Percentiles rank a stretch among this genome's conserved stretches.
Conservation (phyloP, 352 stramenopile genomes). For the Pythium pectinolyticum region DNA sequence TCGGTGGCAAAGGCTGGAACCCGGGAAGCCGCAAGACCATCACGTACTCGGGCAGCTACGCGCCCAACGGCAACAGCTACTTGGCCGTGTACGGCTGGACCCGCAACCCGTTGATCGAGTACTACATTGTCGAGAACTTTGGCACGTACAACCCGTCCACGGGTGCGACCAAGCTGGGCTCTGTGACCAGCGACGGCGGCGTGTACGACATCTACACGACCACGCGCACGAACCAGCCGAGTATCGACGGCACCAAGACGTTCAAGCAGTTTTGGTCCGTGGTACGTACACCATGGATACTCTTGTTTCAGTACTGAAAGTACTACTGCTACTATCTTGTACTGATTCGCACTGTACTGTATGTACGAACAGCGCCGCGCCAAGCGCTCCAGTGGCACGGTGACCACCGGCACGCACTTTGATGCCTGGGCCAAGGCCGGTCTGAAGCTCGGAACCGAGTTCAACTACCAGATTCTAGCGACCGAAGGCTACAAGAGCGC, state of each 20-base stretch:
- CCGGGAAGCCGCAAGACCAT: constrained; percentile 2
- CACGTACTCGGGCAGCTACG: constrained; percentile 2
- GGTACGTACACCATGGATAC: constrained; percentile 1
- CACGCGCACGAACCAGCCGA: constrained; percentile 14
- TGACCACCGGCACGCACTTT: constrained; percentile 12
- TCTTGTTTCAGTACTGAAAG: too few species aligned
- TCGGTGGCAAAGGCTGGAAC: constrained; percentile 12
- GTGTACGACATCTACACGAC: constrained; percentile 17
- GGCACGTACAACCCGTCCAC: constrained; percentile 16
- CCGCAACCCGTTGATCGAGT: constrained; percentile 15
- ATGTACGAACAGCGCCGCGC: neutral
- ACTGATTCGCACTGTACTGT: neutral
- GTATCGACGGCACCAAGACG: constrained; percentile 13
- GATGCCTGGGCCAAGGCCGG: constrained; percentile 11
- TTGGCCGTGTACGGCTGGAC: constrained; percentile 13
- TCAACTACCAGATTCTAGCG: constrained; percentile 12
- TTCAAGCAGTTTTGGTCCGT: constrained; percentile 22
- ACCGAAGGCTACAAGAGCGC: constrained; percentile 10
- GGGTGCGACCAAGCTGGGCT: constrained; percentile 3
- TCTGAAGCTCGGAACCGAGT: constrained; percentile 6
- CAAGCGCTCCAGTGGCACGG: constrained; percentile 6
- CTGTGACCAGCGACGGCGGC: constrained; percentile 3
- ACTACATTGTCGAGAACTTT: constrained; percentile 18
- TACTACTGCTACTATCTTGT: neutral
- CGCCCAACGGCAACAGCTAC: constrained; percentile 14